These are phyloP conservation scores for Tricholoma saponaceum DNA, from an alignment of 768 basidiomycete species.

Conservation along the genomic window DNA sequence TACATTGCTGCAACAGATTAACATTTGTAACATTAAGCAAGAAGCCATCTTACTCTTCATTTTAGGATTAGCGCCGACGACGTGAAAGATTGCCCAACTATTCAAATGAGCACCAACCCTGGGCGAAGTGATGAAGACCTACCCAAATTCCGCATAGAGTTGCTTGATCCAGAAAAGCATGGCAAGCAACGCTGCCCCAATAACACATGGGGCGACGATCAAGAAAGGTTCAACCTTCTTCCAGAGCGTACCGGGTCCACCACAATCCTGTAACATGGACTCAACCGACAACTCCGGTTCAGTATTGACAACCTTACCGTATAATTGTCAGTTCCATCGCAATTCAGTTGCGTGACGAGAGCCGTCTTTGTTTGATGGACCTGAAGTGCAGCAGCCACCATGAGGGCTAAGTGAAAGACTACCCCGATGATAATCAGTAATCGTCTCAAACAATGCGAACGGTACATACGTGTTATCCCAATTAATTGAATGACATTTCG, in stretches of 20 bases:
- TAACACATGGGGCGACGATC: constrained; percentile 68
- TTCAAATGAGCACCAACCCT: constrained; percentile 5
- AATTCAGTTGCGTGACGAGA: constrained; percentile 36
- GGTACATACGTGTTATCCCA: constrained; percentile 59
- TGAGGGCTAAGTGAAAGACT: constrained; percentile 75
- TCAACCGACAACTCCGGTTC: not conserved
- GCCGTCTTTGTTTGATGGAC: constrained; percentile 70
- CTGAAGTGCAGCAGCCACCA: constrained; percentile 74
- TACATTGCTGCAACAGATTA: constrained; percentile 64
- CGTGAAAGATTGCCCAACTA: constrained; percentile 90
- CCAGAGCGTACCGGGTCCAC: constrained; percentile 56
- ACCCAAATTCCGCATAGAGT: constrained; percentile 84
- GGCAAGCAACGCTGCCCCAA: constrained; percentile 60
- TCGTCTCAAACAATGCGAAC: not conserved
- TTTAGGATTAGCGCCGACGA: constrained; percentile 80
- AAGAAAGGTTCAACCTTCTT: constrained; percentile 57
- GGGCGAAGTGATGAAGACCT: constrained; percentile 6
- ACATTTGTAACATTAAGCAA: not conserved
- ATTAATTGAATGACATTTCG: constrained; percentile 78
- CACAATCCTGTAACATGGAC: constrained; percentile 34
- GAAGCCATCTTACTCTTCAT: constrained; percentile 63
- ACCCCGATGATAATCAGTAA: constrained; percentile 3
- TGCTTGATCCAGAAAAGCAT: constrained; percentile 67
- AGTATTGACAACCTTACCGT: constrained; percentile 32
- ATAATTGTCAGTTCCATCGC: constrained; percentile 28